Evolutionary conservation across 2,329 filamentous ascomycete genomes (phyloP).

Genomic region (Fusarium floridanum): DNA sequence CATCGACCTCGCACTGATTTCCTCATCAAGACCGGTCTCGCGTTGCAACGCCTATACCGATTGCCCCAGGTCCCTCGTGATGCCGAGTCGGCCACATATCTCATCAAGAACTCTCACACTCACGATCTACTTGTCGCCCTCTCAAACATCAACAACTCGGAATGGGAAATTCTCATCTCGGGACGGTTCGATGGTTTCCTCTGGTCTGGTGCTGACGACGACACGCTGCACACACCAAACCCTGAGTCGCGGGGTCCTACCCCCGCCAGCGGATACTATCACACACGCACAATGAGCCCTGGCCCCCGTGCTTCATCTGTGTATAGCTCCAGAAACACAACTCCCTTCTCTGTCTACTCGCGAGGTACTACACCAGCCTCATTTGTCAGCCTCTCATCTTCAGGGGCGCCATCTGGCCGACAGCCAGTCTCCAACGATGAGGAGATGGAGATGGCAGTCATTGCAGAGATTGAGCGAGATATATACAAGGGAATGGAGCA

Average conservation of each 20-base stretch:
- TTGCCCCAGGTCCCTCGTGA: conserved; percentile 80
- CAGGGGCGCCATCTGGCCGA: conserved; percentile 57
- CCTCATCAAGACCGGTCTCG: conserved; percentile 79
- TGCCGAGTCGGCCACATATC: conserved; percentile 86
- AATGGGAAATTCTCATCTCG: conserved; percentile 96
- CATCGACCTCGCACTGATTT: conserved; percentile 78
- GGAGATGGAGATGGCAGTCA: conserved; percentile 89
- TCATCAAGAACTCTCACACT: conserved; percentile 83
- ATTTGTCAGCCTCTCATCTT: conserved; percentile 69
- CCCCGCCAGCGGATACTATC: conserved; percentile 63
- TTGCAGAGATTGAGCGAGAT: conserved; percentile 92
- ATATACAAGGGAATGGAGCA: conserved; percentile 96
- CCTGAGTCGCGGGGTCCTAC: conserved; percentile 68
- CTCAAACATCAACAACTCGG: conserved; percentile 87
- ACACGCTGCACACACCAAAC: conserved; percentile 53
- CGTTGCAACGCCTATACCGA: conserved; percentile 88
- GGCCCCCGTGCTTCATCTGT: conserved; percentile 57
- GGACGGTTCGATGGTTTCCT: conserved; percentile 96
- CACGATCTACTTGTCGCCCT: conserved; percentile 91
- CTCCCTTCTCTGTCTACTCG: conserved; percentile 65
- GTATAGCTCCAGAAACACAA: conserved; percentile 60
- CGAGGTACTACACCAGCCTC: conserved; percentile 70
- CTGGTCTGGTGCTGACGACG: conserved; percentile 87
- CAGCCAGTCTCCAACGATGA: conserved; percentile 88
- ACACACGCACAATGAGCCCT: conserved; percentile 55